Evolutionary conservation across 371 early-diverging fungal species (phyloP), one percentile per base, ranked within the genome.

Genomic region (Choanephora cucurbitarum): DNA sequence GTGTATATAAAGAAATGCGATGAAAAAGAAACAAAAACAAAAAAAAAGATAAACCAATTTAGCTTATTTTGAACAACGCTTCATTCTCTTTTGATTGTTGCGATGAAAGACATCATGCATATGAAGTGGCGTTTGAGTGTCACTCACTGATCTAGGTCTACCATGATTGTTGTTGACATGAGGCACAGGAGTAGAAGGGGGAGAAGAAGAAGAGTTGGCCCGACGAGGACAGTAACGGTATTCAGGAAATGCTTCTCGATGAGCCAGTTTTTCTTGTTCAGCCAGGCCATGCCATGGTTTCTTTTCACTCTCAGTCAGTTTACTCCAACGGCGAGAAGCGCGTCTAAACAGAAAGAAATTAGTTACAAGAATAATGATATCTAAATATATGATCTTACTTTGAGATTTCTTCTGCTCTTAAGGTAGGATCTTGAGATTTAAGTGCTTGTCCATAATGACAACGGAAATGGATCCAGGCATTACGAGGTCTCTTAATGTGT

Each of bases 181-280:
- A 23, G 21, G n/a, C 3, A 32, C 40, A 24, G 24, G 42, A 44
- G 24, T 34, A n/a, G 33, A 43, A 53, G 62, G 43, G 24, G 66
- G 54, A 9, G 60, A 52, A 22, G 60, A 51, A 14, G 60, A 49
- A 19, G 62, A 45, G 17, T 52, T 67, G 15, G 68, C 57, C 23
- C 73, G 60, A 50, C 72, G 72, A 2, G 77, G 77, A 23, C 74
- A 73, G 54, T 73, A 77, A 37, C 77, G 74, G 21, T 77, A 77
- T 55, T 77, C 77, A 52, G 77, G 77, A 57, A 77, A 77, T 7
- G 77, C 77, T 64, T 72, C 77, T 57, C 74, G 67, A 50, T 77
- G 77, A 9, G 77, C 77, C 10, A 62, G 44, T 44, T 73, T 76
- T 47, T 72, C 73, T 52, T 76, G 77, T 61, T 76, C 77, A 19